A percentile compares a stretch with the other conserved stretches of the same genome.
These are phyloP conservation scores for Orbilia blumenaviensis DNA, from an alignment of 2,329 filamentous ascomycete genomes.

Conservation along the genomic window DNA sequence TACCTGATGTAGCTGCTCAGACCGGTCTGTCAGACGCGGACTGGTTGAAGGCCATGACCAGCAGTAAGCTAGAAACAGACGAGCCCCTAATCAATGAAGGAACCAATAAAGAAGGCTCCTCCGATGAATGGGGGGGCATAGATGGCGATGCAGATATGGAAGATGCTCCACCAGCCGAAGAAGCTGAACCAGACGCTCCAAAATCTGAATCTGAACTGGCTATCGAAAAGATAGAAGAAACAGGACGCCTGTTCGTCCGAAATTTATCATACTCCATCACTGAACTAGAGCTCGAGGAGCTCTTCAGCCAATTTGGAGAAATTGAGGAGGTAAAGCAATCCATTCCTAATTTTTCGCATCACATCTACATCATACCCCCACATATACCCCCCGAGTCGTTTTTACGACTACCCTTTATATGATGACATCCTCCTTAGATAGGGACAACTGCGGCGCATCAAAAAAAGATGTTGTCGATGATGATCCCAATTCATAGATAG, in stretches of 20 bases:
- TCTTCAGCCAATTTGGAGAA: constrained; percentile 77
- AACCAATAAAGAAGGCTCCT: constrained; percentile 44
- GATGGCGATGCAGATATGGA: constrained; percentile 54
- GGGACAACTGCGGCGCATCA: constrained; percentile 79
- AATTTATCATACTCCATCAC: constrained; percentile 85
- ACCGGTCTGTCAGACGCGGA: constrained; percentile 71
- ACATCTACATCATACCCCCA: constrained; percentile 11
- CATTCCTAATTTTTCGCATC: not conserved
- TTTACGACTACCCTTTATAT: constrained; percentile 64
- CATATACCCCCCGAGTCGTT: constrained; percentile 30
- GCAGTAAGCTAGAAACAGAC: constrained; percentile 78
- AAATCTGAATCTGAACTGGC: constrained; percentile 60
- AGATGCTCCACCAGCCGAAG: constrained; percentile 56
- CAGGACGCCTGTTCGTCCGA: constrained; percentile 82
- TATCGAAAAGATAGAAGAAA: constrained; percentile 73
- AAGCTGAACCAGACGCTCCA: constrained; percentile 57
- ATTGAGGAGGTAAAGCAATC: constrained; percentile 81
- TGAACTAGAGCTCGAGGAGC: constrained; percentile 76
- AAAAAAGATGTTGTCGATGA: constrained; percentile 80
- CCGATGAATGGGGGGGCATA: constrained; percentile 47
- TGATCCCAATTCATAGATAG: constrained; percentile 67
- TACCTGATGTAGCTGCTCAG: constrained; percentile 27
- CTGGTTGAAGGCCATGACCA: constrained; percentile 91
- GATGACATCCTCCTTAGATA: constrained; percentile 95
- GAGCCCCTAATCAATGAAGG: not conserved